A percentile compares a stretch with the other conserved stretches of the same genome.
Evolutionary conservation across 495 filamentous ascomycete species (phyloP).

Genomic region (Annulohypoxylon stygium): DNA sequence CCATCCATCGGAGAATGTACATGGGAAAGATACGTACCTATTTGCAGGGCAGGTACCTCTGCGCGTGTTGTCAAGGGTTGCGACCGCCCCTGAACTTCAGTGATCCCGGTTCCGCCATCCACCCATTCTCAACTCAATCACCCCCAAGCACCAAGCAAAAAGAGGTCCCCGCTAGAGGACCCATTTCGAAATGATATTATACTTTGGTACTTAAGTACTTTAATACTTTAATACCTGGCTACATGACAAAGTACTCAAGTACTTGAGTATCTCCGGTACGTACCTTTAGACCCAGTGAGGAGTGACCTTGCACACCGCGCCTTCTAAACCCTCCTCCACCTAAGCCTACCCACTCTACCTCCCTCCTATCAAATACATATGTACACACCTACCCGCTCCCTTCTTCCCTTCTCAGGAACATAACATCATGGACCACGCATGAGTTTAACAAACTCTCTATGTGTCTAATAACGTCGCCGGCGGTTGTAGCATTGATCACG

Average conservation of each 20-base stretch:
- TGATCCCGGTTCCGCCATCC: constrained; percentile 46
- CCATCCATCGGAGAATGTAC: constrained; percentile 38
- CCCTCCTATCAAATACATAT: constrained; percentile 53
- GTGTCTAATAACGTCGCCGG: constrained; percentile 33
- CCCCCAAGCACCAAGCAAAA: constrained; percentile 21
- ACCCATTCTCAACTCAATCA: constrained; percentile 20
- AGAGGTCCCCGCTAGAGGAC: constrained; percentile 37
- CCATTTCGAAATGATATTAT: constrained; percentile 36
- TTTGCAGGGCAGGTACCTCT: constrained; percentile 39
- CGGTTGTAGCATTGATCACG: constrained; percentile 45
- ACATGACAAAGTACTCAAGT: constrained; percentile 15
- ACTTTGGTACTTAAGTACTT: constrained; percentile 19
- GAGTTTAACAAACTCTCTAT: constrained; percentile 40
- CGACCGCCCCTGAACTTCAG: constrained; percentile 37
- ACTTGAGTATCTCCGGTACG: constrained; percentile 38
- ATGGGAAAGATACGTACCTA: constrained; percentile 23
- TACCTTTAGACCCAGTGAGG: constrained; percentile 38
- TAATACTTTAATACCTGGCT: constrained; percentile 20
- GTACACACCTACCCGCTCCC: constrained; percentile 49
- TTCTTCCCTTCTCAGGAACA: constrained; percentile 29
- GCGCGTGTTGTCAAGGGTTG: constrained; percentile 48
- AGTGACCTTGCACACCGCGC: constrained; percentile 50
- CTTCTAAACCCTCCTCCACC: constrained; percentile 43
- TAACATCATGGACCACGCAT: constrained; percentile 42
- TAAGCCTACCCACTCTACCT: constrained; percentile 47